Evolutionary conservation across 2,329 filamentous ascomycete genomes (phyloP).

Genomic region (Cercospora canescens): DNA sequence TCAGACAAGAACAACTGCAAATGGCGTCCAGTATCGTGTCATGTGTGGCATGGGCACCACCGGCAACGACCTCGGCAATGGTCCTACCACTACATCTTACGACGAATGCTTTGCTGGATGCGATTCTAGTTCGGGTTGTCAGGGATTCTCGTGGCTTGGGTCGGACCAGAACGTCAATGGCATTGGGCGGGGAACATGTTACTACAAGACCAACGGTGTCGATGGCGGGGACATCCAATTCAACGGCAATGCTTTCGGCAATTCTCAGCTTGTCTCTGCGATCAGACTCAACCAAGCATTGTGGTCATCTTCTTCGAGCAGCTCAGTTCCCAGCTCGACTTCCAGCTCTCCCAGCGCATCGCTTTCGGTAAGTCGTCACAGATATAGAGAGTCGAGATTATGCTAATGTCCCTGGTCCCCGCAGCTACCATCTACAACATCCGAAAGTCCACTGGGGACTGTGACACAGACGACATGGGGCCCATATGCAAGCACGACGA

Average conservation of each 20-base stretch:
- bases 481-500: background rate
- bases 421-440: background rate
- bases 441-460: background rate
- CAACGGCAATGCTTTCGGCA: background rate
- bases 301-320: background rate
- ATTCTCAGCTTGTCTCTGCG: background rate
- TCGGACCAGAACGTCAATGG: background rate
- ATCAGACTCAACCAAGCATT: background rate
- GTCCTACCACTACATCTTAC: background rate
- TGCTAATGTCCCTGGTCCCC: background rate
- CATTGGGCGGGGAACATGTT: background rate
- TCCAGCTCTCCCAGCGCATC: background rate
- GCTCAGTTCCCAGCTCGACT: background rate
- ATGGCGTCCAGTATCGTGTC: background rate
- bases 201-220: background rate
- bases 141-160: background rate
- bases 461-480: background rate
- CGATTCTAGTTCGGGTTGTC: background rate
- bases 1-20: background rate
- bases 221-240: background rate
- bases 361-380: background rate
- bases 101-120: background rate
- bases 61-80: background rate
- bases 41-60: slow-evolving; percentile 2
- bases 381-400: background rate